Percentiles rank a stretch among this genome's conserved stretches.
Conservation (phyloP, 2,329 filamentous ascomycete species). For the Mollisia scopiformis region DNA sequence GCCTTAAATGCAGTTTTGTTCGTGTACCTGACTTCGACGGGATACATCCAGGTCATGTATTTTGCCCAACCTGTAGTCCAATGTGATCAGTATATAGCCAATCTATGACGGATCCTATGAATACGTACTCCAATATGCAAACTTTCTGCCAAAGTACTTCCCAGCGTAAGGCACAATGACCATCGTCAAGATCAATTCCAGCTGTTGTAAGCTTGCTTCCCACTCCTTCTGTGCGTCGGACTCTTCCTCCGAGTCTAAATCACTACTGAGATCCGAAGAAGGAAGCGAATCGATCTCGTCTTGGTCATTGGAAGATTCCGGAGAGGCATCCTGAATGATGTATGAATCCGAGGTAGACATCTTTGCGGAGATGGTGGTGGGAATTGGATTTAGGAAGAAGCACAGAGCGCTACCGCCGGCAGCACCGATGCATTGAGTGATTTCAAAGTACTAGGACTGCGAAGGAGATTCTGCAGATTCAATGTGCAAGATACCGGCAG, state of each 20-base stretch:
- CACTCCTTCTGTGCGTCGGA: conserved; percentile 94
- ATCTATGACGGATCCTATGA: background rate
- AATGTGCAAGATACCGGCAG: background rate
- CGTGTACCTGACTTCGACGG: conserved; percentile 71
- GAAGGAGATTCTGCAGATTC: background rate
- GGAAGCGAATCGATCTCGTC: conserved; percentile 68
- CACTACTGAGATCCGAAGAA: conserved; percentile 56
- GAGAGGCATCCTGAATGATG: conserved; percentile 40
- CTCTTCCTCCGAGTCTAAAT: conserved; percentile 58
- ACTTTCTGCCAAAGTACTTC: conserved; percentile 93
- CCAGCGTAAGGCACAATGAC: conserved; percentile 91
- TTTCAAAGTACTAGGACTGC: conserved; percentile 1
- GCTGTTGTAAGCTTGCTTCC: conserved; percentile 90
- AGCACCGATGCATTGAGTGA: conserved; percentile 31
- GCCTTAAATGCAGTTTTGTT: conserved; percentile 66
- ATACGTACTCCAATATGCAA: conserved; percentile 90
- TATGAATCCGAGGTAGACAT: conserved; percentile 36
- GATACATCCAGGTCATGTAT: conserved; percentile 95
- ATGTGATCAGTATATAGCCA: conserved; percentile 7
- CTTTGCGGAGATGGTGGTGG: background rate
- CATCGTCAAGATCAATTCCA: conserved; percentile 93
- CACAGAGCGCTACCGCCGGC: conserved; percentile 32
- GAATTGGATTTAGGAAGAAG: conserved; percentile 6
- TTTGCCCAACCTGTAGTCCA: conserved; percentile 75
- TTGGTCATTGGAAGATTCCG: conserved; percentile 56